Conservation (phyloP, 1,139 yeast species). For the Diutina neorugosa region DNA sequence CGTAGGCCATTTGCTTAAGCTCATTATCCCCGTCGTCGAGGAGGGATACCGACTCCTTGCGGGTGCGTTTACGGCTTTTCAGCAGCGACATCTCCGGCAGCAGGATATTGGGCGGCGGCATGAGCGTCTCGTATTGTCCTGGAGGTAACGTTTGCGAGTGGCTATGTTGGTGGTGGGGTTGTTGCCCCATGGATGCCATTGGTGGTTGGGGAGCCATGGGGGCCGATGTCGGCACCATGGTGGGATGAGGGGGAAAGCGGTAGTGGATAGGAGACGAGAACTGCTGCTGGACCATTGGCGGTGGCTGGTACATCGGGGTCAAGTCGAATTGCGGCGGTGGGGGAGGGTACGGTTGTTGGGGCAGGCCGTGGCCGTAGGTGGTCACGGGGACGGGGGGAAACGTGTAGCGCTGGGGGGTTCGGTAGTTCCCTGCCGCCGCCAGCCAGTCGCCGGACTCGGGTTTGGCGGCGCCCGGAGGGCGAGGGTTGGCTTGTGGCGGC, state of each 20-base stretch:
- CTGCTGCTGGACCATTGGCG: neutral
- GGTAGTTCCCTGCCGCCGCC: neutral
- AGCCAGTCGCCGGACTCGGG: neutral
- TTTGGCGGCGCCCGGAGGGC: neutral
- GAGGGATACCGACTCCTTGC: neutral
- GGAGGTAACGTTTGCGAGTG: neutral
- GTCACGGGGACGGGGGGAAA: neutral
- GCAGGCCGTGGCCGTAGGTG: neutral
- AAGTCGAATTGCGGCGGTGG: neutral
- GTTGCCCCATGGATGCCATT: neutral
- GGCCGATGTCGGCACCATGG: neutral
- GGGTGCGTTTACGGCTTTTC: neutral
- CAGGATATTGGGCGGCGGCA: neutral
- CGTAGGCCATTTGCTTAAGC: slow-evolving; percentile 2
- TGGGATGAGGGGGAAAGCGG: slow-evolving; percentile 1
- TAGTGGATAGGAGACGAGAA: neutral
- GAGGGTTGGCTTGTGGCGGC: neutral
- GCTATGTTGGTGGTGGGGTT: neutral
- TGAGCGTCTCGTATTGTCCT: neutral
- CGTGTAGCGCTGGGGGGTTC: neutral
- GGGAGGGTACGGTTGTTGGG: neutral
- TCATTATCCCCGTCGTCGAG: slow-evolving; percentile 1
- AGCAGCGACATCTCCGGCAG: neutral
- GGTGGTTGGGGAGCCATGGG: neutral
- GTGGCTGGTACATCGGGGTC: neutral